Conservation (phyloP, 441 rosid species). For the Biscutella laevigata region DNA sequence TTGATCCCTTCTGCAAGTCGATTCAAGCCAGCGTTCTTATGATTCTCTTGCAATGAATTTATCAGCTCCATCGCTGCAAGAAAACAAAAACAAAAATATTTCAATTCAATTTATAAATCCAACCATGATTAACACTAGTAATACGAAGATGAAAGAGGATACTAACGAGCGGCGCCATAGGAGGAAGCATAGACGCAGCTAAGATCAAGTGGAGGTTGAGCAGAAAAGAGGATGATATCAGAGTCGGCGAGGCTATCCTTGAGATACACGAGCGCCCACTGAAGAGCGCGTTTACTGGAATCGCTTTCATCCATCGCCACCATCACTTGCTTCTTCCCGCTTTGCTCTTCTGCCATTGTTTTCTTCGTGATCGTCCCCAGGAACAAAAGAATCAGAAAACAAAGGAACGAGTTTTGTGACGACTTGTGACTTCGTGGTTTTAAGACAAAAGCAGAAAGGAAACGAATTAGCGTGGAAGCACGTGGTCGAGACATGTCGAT, state of each 20-base stretch:
- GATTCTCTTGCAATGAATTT: conserved; percentile 37
- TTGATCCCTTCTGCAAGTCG: conserved; percentile 43
- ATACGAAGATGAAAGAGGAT: not conserved
- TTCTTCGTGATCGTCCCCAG: not conserved
- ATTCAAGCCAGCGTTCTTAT: conserved; percentile 32
- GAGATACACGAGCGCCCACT: conserved; percentile 44
- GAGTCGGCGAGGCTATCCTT: conserved; percentile 31
- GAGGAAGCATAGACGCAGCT: conserved; percentile 41
- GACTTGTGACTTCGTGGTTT: no score
- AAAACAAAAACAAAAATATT: not conserved
- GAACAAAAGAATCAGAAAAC: no score
- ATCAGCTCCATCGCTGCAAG: conserved; percentile 51
- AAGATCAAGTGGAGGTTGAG: conserved; percentile 31
- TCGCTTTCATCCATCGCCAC: conserved; percentile 63
- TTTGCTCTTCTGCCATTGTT: conserved; percentile 23
- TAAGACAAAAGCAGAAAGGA: no score
- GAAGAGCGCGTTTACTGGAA: conserved; percentile 48
- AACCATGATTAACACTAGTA: not conserved
- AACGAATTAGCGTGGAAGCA: no score
- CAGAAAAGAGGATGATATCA: conserved; percentile 46
- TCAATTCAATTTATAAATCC: not conserved
- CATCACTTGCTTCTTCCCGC: conserved; percentile 49
- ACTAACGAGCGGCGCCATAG: conserved; percentile 45
- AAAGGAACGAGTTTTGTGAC: no score
- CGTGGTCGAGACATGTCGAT: no score